Percentiles rank a stretch among this genome's conserved stretches.
These are phyloP conservation scores for Capsicum chinense DNA, from an alignment of 257 asterid genomes.

Conservation along the genomic window DNA sequence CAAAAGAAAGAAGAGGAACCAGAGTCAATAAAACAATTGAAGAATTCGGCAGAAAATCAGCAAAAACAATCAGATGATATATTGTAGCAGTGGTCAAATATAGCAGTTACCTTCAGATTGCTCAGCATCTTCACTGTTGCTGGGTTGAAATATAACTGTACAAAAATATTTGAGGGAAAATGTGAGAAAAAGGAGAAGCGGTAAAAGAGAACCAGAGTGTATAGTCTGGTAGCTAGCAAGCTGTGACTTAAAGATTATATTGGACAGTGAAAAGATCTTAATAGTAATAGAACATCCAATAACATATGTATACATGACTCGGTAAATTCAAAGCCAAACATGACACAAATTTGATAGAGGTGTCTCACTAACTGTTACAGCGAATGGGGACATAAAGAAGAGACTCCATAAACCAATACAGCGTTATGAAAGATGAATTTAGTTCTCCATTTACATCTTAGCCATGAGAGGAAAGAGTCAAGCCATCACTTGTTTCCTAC, in stretches of 20 bases:
- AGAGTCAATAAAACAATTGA: background rate
- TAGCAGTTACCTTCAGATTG: slow-evolving; percentile 81
- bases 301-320: background rate
- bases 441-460: slow-evolving; percentile 9
- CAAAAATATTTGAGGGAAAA: slow-evolving; percentile 18
- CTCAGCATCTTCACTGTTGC: slow-evolving; percentile 99
- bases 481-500: slow-evolving; percentile 22
- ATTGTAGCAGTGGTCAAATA: slow-evolving; percentile 22
- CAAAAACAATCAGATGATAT: background rate
- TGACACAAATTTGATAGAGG: background rate
- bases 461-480: background rate
- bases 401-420: slow-evolving; percentile 6
- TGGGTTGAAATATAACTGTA: slow-evolving; percentile 94
- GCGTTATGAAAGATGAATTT: background rate
- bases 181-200: background rate
- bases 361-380: slow-evolving; percentile 7
- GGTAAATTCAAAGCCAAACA: background rate
- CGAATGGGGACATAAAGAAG: background rate
- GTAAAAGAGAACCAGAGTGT: slow-evolving; percentile 12
- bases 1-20: background rate
- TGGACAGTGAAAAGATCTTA: slow-evolving; percentile 10
- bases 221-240: background rate
- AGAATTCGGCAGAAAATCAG: slow-evolving; percentile 1
- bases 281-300: slow-evolving; percentile 10
- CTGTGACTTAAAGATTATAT: background rate